Evolutionary conservation across 345 rosid species (phyloP).

Genomic region (Corchorus olitorius): DNA sequence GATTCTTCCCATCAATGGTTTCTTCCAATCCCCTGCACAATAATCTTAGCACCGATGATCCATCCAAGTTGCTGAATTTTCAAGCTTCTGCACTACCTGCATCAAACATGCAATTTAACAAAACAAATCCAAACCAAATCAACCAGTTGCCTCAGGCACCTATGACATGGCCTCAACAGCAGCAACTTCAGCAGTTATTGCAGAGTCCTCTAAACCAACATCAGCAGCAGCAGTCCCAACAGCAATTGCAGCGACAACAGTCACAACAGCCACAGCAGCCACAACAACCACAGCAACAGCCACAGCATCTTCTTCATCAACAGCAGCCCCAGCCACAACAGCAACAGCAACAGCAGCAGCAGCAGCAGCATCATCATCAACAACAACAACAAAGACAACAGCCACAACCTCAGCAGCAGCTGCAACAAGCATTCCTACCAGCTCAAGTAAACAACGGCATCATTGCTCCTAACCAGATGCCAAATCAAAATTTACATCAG

Average conservation of each 20-base stretch:
- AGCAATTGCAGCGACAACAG: conserved; percentile 32
- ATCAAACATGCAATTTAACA: conserved; percentile 63
- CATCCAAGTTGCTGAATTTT: conserved; percentile 80
- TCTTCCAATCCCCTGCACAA: conserved; percentile 56
- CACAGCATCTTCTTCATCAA: conserved; percentile 37
- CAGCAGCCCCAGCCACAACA: conserved; percentile 36
- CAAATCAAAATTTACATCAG: conserved; percentile 51
- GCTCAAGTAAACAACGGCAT: conserved; percentile 49
- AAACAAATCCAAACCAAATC: conserved; percentile 56
- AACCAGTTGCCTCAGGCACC: conserved; percentile 62
- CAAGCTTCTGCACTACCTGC: conserved; percentile 63
- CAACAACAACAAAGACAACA: conserved; percentile 37
- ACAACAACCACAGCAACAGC: conserved; percentile 32
- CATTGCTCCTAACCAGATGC: conserved; percentile 47
- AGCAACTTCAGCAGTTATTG: conserved; percentile 51
- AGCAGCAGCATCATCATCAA: conserved; percentile 32
- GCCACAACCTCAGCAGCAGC: conserved; percentile 35
- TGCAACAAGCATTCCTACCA: conserved; percentile 46
- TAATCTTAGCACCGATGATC: conserved; percentile 65
- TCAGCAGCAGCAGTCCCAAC: conserved; percentile 33
- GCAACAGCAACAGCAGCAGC: conserved; percentile 36
- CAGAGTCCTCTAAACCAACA: conserved; percentile 42
- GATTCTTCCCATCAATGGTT: conserved; percentile 58
- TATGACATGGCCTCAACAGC: conserved; percentile 70
- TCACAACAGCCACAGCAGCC: conserved; percentile 37